Evolutionary conservation across 768 basidiomycete genomes (phyloP), one percentile per base, ranked within the genome.

Genomic region (Suillus lakei): DNA sequence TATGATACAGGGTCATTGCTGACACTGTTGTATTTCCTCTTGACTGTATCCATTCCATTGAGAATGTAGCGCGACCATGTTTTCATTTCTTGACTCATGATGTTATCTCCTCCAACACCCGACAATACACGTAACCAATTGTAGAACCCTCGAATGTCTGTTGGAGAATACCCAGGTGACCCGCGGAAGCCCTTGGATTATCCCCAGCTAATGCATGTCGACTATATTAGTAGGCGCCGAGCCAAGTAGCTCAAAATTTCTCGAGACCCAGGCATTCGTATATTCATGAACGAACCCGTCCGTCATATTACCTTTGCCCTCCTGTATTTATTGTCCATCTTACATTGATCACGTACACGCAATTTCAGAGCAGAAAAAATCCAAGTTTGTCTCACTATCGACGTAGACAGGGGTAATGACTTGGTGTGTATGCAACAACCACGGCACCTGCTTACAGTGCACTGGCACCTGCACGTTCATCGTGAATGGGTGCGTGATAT

Each of bases 381-480:
- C 48, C 55, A 43, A 44, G 62, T 70, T 68, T 34, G 53, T 61
- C 62, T 76, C 73, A 76, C 23, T 69, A 69, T 8, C 62, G 36
- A 48, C 34, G 53, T 54, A 54, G 53, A 54, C 53, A 51, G 48
- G 41, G 41, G 44, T 46, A 53, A 72, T 61, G 64, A 60, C 63
- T 64, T 43, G 64, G 64, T 67, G 53, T 58, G 54, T 69, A 69
- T 63, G 61, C 58, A 65, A 69, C 61, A 66, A 46, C 56, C 66
- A 53, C 28, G 63, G 38, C 26, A 61, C 55, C 21, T 70, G 53
- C 68, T 79, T 73, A 84, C 70, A 84, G 76, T 68, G 83, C 83
- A 72, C 84, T 85, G 67, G 83, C 83, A 78, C 83, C 83, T 84
- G 66, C 55, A 8, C 26, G 39, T 12, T 26, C 30, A n/a, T 30